Evolutionary conservation across 495 filamentous ascomycete species (phyloP).

Genomic region (Lasiosphaeria hispida): DNA sequence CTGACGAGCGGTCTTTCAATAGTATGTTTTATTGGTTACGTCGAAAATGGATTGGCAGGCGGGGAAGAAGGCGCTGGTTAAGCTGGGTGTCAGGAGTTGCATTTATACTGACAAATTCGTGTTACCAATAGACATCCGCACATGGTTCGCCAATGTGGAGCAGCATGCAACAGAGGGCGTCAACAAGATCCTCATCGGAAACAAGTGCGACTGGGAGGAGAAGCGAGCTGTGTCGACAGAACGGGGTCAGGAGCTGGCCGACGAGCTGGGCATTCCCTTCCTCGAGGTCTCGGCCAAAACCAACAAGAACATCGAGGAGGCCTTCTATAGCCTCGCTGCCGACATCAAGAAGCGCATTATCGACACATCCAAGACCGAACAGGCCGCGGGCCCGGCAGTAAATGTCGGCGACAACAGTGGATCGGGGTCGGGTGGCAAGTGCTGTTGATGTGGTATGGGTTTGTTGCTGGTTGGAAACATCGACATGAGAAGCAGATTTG

Average conservation of each 20-base stretch:
- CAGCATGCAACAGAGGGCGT: slow-evolving; percentile 99
- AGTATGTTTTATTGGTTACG: slow-evolving; percentile 58
- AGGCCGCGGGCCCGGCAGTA: slow-evolving; percentile 57
- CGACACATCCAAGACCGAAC: slow-evolving; percentile 79
- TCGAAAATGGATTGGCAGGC: too few species aligned
- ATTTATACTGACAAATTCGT: background rate
- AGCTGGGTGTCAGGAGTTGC: background rate
- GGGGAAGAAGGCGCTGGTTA: background rate
- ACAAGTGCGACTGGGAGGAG: slow-evolving; percentile 99
- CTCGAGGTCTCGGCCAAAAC: slow-evolving; percentile 97
- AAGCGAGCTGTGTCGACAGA: slow-evolving; percentile 92
- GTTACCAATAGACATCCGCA: slow-evolving; percentile 76
- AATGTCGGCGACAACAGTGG: slow-evolving; percentile 64
- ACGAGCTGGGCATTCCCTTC: slow-evolving; percentile 97
- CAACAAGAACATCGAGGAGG: slow-evolving; percentile 99
- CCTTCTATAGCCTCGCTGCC: slow-evolving; percentile 89
- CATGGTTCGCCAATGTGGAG: slow-evolving; percentile 99
- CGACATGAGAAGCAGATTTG: too few species aligned
- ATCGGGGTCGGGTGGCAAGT: slow-evolving; percentile 71
- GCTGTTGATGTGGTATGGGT: slow-evolving; percentile 59
- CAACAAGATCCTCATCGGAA: slow-evolving; percentile 99
- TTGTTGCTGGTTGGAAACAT: background rate
- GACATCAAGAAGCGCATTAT: slow-evolving; percentile 98
- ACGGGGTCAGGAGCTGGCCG: slow-evolving; percentile 86
- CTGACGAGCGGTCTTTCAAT: slow-evolving; percentile 94